phyloP scores from a whole-genome alignment of 306 rosid species.

The Hippophae tibetana region DNA sequence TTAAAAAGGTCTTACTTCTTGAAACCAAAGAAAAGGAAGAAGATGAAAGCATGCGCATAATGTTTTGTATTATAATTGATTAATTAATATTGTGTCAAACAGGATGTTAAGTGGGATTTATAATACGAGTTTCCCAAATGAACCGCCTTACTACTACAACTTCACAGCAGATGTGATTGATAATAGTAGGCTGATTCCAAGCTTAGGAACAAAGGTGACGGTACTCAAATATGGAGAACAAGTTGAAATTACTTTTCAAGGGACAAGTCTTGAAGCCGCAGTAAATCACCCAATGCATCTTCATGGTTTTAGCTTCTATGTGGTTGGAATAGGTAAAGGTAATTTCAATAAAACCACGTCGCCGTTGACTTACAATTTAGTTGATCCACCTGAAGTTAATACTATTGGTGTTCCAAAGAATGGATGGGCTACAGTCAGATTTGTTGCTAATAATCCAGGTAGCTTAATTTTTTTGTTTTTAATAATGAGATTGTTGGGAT shows the following conservation, averaged over 20 bases:
- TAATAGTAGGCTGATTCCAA: constrained; percentile 13
- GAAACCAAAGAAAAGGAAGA: no score
- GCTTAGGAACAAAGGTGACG: constrained; percentile 35
- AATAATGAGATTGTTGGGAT: no score
- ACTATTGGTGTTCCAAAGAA: constrained; percentile 17
- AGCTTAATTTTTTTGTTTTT: no score
- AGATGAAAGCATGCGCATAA: no score
- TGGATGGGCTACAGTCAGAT: constrained; percentile 24
- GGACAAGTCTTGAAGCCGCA: constrained; percentile 30
- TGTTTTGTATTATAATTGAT: neutral
- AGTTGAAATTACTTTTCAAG: constrained; percentile 38
- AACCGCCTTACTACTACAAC: constrained; percentile 30
- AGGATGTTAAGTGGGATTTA: constrained; percentile 22
- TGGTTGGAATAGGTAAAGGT: constrained; percentile 20
- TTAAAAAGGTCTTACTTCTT: no score
- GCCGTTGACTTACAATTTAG: constrained; percentile 11
- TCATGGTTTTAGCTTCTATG: constrained; percentile 27
- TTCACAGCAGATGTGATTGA: constrained; percentile 22
- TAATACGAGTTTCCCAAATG: constrained; percentile 21
- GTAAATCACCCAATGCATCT: constrained; percentile 26
- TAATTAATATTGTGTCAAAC: neutral
- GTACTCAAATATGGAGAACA: constrained; percentile 26
- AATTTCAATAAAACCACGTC: neutral
- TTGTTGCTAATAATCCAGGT: constrained; percentile 16
- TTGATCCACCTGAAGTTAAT: constrained; percentile 24